A percentile compares a stretch with the other conserved stretches of the same genome.
Evolutionary conservation across 129 eudicot genomes (phyloP).

Genomic region (Lonicera japonica): DNA sequence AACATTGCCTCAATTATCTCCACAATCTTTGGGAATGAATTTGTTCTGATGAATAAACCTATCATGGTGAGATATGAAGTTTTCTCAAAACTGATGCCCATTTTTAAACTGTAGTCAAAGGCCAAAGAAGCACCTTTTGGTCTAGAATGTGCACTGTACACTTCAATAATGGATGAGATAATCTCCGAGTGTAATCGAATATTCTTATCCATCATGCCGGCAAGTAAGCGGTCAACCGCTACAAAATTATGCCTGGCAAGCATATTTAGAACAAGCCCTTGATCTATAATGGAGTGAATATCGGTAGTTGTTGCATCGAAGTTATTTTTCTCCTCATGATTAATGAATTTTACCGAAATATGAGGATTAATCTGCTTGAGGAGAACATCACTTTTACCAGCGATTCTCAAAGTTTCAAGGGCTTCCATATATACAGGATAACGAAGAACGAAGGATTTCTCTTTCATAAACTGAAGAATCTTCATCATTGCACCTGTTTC

Average conservation of each 20-base stretch:
- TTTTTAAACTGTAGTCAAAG: constrained; percentile 48
- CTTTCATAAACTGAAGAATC: constrained; percentile 75
- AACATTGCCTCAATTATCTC: constrained; percentile 55
- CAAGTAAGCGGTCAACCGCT: constrained; percentile 55
- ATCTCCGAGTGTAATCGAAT: constrained; percentile 32
- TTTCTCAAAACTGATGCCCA: constrained; percentile 39
- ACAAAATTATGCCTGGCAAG: constrained; percentile 45
- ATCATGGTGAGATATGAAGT: constrained; percentile 56
- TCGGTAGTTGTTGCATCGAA: constrained; percentile 6
- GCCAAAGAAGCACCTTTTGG: constrained; percentile 52
- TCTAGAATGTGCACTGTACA: too few relatives aligned
- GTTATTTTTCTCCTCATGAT: constrained; percentile 14
- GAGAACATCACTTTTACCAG: constrained; percentile 42
- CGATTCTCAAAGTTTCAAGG: constrained; percentile 38
- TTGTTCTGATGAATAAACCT: constrained; percentile 54
- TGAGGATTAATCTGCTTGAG: constrained; percentile 74
- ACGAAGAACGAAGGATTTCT: constrained; percentile 68
- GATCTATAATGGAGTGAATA: constrained; percentile 44
- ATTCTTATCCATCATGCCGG: constrained; percentile 39
- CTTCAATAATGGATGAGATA: constrained; percentile 44
- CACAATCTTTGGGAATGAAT: constrained; percentile 40
- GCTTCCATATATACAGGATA: constrained; percentile 56
- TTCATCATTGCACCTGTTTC: constrained; percentile 56
- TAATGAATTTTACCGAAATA: constrained; percentile 26
- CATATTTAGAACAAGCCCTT: constrained; percentile 34